Percentiles rank a stretch among this genome's conserved stretches.
These are phyloP conservation scores for Tephrocybe rancida DNA, from an alignment of 768 basidiomycete species.

Conservation along the genomic window DNA sequence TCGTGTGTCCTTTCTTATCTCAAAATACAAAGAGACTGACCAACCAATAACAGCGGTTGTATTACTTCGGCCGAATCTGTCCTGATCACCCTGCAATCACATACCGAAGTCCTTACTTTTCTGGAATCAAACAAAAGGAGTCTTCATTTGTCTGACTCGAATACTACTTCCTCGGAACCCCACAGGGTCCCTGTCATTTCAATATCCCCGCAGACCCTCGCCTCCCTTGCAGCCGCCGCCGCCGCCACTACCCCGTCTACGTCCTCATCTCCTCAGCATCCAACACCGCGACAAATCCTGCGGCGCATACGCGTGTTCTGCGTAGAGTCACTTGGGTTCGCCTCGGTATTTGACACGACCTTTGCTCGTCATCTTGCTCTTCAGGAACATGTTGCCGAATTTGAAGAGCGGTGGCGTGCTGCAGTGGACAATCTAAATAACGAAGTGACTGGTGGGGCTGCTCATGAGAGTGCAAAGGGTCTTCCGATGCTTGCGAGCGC, in stretches of 20 bases:
- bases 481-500: conserved; percentile 95
- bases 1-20: conserved; percentile 57
- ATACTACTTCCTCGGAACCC: conserved; percentile 27
- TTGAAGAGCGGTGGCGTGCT: conserved; percentile 63
- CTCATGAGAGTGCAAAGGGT: conserved; percentile 19
- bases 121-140: conserved; percentile 53
- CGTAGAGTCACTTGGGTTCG: conserved; percentile 67
- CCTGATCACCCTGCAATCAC: conserved; percentile 94
- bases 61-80: conserved; percentile 99
- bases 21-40: not conserved
- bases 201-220: conserved; percentile 87
- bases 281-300: conserved; percentile 63
- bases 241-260: conserved; percentile 58
- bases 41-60: conserved; percentile 68
- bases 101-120: conserved; percentile 86
- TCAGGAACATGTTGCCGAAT: conserved; percentile 81
- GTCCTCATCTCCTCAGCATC: conserved; percentile 31
- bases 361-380: conserved; percentile 90
- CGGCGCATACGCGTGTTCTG: conserved; percentile 75
- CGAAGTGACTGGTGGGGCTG: conserved; percentile 2
- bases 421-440: conserved; percentile 16
- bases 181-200: conserved; percentile 74
- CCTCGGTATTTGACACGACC: conserved; percentile 91
- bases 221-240: conserved; percentile 72
- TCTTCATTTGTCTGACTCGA: not conserved